Conservation (phyloP, 2,329 filamentous ascomycete species). For the Orbilia javanica region DNA sequence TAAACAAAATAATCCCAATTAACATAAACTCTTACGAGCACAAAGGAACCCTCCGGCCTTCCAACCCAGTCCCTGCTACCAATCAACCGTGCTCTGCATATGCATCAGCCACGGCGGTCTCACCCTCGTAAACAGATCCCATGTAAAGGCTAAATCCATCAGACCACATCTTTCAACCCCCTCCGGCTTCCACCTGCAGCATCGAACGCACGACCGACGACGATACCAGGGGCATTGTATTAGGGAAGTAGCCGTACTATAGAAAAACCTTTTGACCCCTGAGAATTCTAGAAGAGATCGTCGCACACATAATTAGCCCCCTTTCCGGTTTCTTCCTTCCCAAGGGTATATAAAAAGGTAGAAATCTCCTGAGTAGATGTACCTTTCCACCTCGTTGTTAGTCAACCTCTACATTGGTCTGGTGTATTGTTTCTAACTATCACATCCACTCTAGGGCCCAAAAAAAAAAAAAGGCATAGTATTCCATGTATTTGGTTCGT, state of each 20-base stretch:
- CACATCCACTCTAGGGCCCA: neutral
- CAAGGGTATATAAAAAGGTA: constrained; percentile 4
- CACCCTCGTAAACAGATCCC: constrained; percentile 11
- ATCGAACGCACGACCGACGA: constrained; percentile 5
- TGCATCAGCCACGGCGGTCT: constrained; percentile 55
- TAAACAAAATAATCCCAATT: neutral
- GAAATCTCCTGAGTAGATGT: neutral
- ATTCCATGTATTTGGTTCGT: constrained; percentile 59
- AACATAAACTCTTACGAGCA: neutral
- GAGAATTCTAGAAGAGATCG: constrained; percentile 6
- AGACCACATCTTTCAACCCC: constrained; percentile 1
- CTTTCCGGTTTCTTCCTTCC: neutral
- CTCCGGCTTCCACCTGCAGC: too few species aligned
- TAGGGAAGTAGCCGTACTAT: neutral
- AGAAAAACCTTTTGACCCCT: neutral
- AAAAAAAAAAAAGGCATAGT: constrained; percentile 29
- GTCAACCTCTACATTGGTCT: neutral
- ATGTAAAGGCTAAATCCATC: constrained; percentile 13
- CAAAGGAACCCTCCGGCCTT: neutral
- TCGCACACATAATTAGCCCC: neutral
- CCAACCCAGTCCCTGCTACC: neutral
- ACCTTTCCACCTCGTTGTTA: neutral
- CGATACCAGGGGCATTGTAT: neutral
- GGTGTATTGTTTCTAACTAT: neutral
- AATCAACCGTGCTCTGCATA: constrained; percentile 48